Conservation (phyloP, 371 early-diverging fungal genomes). For the Dinochytrium kinnereticum region DNA sequence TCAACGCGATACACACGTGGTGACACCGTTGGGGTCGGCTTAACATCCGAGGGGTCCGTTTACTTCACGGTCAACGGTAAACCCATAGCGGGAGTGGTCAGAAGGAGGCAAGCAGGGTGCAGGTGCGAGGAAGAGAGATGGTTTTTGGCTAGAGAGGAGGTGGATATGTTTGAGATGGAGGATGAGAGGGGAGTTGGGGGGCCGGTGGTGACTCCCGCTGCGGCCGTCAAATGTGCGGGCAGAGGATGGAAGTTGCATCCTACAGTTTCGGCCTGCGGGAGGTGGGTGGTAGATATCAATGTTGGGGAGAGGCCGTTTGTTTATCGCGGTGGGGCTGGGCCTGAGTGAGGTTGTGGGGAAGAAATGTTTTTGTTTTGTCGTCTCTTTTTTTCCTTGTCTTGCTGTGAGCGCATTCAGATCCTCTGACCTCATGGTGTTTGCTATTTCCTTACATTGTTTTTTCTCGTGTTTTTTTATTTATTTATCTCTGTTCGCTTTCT, state of each 20-base stretch:
- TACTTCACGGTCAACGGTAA: constrained; percentile 10
- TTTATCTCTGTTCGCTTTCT: too few species aligned
- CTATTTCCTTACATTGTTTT: too few species aligned
- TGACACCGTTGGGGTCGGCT: constrained; percentile 21
- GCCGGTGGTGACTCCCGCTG: neutral
- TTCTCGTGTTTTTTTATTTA: too few species aligned
- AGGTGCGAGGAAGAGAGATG: too few species aligned
- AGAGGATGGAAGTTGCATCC: constrained; percentile 27
- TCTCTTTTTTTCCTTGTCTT: too few species aligned
- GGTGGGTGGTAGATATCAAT: constrained; percentile 28
- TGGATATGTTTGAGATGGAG: too few species aligned
- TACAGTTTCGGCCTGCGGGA: constrained; percentile 17
- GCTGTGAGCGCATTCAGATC: too few species aligned
- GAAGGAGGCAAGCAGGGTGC: too few species aligned
- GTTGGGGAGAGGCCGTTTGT: constrained; percentile 24
- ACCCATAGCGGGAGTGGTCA: too few species aligned
- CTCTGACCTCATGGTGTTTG: too few species aligned
- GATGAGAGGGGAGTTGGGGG: neutral
- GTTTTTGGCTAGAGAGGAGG: too few species aligned
- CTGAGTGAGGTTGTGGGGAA: neutral
- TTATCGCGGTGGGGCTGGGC: neutral
- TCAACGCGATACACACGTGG: neutral
- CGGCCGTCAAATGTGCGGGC: neutral
- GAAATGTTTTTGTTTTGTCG: neutral
- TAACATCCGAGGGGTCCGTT: neutral